A percentile compares a stretch with the other conserved stretches of the same genome.
Evolutionary conservation across 2,329 filamentous ascomycete genomes (phyloP).

Genomic region (Xylaria arbuscula): DNA sequence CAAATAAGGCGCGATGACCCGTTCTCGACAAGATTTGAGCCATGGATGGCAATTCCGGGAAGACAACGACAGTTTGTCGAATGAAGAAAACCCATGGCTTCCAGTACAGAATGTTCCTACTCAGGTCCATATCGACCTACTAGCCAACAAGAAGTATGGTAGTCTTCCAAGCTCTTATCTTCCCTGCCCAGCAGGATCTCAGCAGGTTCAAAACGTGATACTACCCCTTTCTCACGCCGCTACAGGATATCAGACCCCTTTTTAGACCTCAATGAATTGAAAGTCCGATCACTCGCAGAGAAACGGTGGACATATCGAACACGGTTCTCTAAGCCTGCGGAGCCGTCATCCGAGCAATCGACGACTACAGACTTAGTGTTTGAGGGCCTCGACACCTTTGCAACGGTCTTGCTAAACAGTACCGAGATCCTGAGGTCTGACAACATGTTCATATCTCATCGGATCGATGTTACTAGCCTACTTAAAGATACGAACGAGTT

Average conservation of each 20-base stretch:
- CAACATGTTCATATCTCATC: conserved; percentile 73
- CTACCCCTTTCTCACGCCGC: too few species aligned
- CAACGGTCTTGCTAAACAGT: conserved; percentile 67
- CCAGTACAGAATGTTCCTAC: conserved; percentile 52
- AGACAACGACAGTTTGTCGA: conserved; percentile 8
- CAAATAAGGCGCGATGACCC: conserved; percentile 18
- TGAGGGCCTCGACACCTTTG: conserved; percentile 73
- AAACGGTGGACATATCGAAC: conserved; percentile 69
- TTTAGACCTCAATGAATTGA: conserved; percentile 69
- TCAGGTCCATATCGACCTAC: conserved; percentile 54
- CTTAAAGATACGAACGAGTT: conserved; percentile 59
- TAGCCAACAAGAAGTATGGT: conserved; percentile 51
- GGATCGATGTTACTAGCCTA: conserved; percentile 61
- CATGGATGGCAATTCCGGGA: conserved; percentile 36
- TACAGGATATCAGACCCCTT: conserved; percentile 66
- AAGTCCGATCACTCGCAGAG: conserved; percentile 71
- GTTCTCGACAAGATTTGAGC: conserved; percentile 23
- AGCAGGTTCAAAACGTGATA: conserved; percentile 20
- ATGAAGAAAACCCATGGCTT: conserved; percentile 47
- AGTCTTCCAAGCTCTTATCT: not conserved
- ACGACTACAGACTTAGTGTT: conserved; percentile 64
- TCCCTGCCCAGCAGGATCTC: not conserved
- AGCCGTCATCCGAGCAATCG: conserved; percentile 15
- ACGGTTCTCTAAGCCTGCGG: conserved; percentile 46
- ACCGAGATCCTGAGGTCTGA: conserved; percentile 64